Conservation (phyloP, 2,329 filamentous ascomycete genomes). For the Parastagonospora nodorum region DNA sequence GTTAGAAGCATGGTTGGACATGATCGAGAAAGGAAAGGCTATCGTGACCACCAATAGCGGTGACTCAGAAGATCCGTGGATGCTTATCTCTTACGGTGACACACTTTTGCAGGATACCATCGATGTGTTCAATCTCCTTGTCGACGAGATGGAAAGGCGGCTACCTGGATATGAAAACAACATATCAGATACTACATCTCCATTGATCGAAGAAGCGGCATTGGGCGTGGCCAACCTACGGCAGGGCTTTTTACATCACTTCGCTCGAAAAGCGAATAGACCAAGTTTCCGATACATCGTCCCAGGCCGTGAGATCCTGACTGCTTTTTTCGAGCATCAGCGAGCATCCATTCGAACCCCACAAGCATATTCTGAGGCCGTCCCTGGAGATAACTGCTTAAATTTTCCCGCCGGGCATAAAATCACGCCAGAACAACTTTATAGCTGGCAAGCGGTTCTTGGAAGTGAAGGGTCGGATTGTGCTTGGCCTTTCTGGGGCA, state of each 20-base stretch:
- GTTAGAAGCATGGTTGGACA: conserved; percentile 19
- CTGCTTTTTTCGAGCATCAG: too few species aligned
- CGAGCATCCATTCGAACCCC: too few species aligned
- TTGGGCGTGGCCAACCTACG: conserved; percentile 9
- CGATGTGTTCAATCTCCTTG: background rate
- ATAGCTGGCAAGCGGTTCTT: too few species aligned
- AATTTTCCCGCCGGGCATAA: too few species aligned
- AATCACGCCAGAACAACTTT: too few species aligned
- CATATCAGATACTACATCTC: background rate
- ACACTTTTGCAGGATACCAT: conserved; percentile 8
- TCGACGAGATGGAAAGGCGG: background rate
- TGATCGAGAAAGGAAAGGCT: conserved; percentile 14
- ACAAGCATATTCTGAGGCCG: too few species aligned
- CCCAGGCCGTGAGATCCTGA: conserved; percentile 14
- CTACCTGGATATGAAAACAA: background rate
- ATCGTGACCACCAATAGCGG: conserved; percentile 8
- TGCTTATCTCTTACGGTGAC: background rate
- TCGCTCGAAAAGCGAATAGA: conserved; percentile 2
- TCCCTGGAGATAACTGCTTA: too few species aligned
- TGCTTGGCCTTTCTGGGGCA: too few species aligned
- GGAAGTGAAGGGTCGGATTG: too few species aligned
- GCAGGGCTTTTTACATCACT: conserved; percentile 7
- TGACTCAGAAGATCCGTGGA: conserved; percentile 1
- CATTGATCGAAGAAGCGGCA: conserved; percentile 4
- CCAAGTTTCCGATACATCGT: conserved; percentile 20